These are phyloP conservation scores for Colletotrichum gigasporum DNA, from an alignment of 2,329 filamentous ascomycete species.

Conservation along the genomic window DNA sequence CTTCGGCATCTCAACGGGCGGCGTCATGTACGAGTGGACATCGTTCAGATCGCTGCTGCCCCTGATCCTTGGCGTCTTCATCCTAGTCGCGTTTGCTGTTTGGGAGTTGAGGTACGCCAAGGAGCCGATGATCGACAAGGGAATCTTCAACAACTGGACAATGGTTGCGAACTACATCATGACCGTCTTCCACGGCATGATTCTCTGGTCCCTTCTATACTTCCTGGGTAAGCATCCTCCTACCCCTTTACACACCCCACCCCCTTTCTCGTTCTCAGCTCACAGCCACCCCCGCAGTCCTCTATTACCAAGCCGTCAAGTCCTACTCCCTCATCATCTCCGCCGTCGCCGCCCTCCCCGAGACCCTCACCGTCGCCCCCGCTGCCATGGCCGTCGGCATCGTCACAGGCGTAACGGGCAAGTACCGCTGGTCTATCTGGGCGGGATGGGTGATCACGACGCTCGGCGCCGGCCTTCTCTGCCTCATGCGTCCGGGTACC, in stretches of 20 bases:
- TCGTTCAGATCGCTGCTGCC: constrained; percentile 71
- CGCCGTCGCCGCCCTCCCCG: constrained; percentile 66
- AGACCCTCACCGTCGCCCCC: constrained; percentile 71
- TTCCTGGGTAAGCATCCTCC: constrained; percentile 53
- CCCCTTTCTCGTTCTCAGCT: constrained; percentile 31
- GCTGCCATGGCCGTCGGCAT: constrained; percentile 65
- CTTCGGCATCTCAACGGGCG: constrained; percentile 72
- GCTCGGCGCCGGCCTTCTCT: constrained; percentile 65
- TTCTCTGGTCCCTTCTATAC: constrained; percentile 64
- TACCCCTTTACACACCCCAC: too few species aligned
- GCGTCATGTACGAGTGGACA: constrained; percentile 71
- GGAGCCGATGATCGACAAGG: constrained; percentile 58
- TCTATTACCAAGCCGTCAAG: constrained; percentile 62
- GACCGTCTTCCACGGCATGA: constrained; percentile 66
- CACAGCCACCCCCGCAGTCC: constrained; percentile 37
- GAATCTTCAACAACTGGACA: constrained; percentile 58
- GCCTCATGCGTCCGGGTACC: constrained; percentile 57
- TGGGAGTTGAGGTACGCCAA: constrained; percentile 62
- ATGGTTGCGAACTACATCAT: constrained; percentile 58
- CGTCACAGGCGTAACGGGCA: constrained; percentile 62
- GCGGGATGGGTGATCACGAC: constrained; percentile 69
- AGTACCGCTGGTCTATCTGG: constrained; percentile 70
- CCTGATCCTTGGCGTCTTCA: constrained; percentile 61
- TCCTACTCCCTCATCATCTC: constrained; percentile 62
- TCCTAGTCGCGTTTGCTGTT: constrained; percentile 60